These are phyloP conservation scores for Delonix regia DNA, from an alignment of 306 rosid genomes.

Conservation along the genomic window DNA sequence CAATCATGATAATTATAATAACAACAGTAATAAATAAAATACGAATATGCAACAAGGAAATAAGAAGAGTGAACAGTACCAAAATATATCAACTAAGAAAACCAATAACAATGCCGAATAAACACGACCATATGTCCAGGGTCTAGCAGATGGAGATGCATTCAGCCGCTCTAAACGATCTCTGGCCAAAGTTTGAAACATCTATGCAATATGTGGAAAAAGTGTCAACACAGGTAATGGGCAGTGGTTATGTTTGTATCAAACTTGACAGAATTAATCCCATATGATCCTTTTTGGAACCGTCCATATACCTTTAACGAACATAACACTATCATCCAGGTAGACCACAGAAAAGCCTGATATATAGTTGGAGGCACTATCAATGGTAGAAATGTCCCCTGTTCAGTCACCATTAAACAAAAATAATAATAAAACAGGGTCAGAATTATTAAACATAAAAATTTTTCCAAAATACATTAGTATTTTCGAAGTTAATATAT, in stretches of 20 bases:
- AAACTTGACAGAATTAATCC: conserved; percentile 21
- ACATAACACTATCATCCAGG: conserved; percentile 90
- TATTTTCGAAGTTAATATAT: conserved; percentile 6
- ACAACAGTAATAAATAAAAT: conserved; percentile 12
- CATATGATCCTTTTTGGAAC: conserved; percentile 10
- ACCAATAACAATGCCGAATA: conserved; percentile 82
- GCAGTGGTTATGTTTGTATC: conserved; percentile 25
- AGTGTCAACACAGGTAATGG: conserved; percentile 26
- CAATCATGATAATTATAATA: not conserved
- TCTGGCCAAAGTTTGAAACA: conserved; percentile 99
- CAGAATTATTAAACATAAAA: not conserved
- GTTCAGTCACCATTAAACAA: conserved; percentile 37
- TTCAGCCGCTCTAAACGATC: conserved; percentile 91
- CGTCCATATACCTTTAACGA: conserved; percentile 74
- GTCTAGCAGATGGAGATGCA: conserved; percentile 96
- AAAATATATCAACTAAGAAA: conserved; percentile 73
- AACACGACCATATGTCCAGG: conserved; percentile 90
- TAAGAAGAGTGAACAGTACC: conserved; percentile 56
- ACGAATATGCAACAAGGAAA: not conserved
- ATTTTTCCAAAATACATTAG: conserved; percentile 19
- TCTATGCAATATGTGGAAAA: conserved; percentile 54
- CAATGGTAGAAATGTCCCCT: conserved; percentile 92
- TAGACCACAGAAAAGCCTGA: conserved; percentile 86
- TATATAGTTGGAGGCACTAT: conserved; percentile 86
- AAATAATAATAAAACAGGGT: conserved; percentile 23